Evolutionary conservation across 345 rosid species (phyloP), one percentile per base, ranked within the genome.

Genomic region (Aquilaria sinensis): DNA sequence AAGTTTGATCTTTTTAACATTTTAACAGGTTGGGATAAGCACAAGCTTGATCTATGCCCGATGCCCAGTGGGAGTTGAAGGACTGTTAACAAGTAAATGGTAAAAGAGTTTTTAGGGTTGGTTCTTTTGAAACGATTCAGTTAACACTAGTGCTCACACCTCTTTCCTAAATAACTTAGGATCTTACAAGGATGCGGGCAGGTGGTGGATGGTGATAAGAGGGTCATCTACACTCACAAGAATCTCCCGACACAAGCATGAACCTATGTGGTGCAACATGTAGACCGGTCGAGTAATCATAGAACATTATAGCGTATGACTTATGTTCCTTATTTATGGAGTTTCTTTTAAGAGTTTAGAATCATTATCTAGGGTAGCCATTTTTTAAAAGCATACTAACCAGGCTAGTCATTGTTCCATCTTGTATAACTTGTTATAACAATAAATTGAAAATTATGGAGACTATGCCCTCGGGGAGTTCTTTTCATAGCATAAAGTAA

Each of bases 21-120:
- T 31, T 68, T 56, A 41, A 69, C 60, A 83, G 93, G 89, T 86
- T 32, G 94, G 94, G 65, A 87, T 82, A 70, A 82, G 94, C 67
- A 84, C 88, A 13, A 77, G 90, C 49, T 74, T 86, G 68, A 87
- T 87, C 55, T 90, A 87, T 62, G 94, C 94, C 23, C 88, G 94
- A 1, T 90, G 94, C 47, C 90, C 94, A 41, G 94, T 87, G 0
- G 94, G 90, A 30, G 90, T 87, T 61, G 94, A 84, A 76, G 94
- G 94, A 66, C 52, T 87, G 71, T 61, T 87, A 61, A 87, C 94
- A 6, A 87, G 90, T 55, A 72, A 80, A 84, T 87, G 94, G 94
- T 87, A 49, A 48, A 23, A 23, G 14, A 45, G 51, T 65, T 62
- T 59, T 13, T 37, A 37, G 43, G 31, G 46, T 0, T 13, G 0